Evolutionary conservation across 2,329 filamentous ascomycete genomes (phyloP), one percentile per base, ranked within the genome.

Genomic region (Zasmidium citrigriseum): DNA sequence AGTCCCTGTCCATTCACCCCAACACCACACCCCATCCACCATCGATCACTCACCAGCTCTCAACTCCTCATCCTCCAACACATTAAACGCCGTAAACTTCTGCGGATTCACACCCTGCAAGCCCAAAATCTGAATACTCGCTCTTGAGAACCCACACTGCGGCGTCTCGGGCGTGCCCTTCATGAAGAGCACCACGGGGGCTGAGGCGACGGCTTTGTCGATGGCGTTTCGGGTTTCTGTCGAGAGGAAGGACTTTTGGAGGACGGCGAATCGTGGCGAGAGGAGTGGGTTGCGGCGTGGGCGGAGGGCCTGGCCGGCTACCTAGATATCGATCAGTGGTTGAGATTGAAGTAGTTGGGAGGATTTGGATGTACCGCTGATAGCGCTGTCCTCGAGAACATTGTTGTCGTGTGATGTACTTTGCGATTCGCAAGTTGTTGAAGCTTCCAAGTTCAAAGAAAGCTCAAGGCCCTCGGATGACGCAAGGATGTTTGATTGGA

Each of bases 1-100:
- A n/a, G 50, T 38, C 44, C 12, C 20, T 44, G 5, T 2, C 29
- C 18, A 14, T 23, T 16, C 46, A 45, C n/a, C 18, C 46, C 55
- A 49, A 16, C 34, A 23, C 50, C 52, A 53, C 24, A 24, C 18
- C 20, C 21, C 7, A 23, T 46, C n/a, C n/a, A n/a, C n/a, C n/a
- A n/a, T n/a, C n/a, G n/a, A 24, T 27, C 16, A 54, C 80, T 60
- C 77, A 93, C 90, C 91, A 77, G 87, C 80, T 68, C 95, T 86
- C 72, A 99, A 77, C 73, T 96, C 93, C 3, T 89, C 77, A 75
- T 98, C 93, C 78, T 98, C 95, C 57, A 99, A 78, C 41, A 99
- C 95, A 77, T 99, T 98, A 78, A 96, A 97, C 7, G 95, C 93
- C n/a, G 92, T 90, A 74, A 99, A 99, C 80, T 98, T 98, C 65